Base-by-base conservation (phyloP, 2,329 filamentous ascomycete genomes). In the Exophiala oligosperma region DNA sequence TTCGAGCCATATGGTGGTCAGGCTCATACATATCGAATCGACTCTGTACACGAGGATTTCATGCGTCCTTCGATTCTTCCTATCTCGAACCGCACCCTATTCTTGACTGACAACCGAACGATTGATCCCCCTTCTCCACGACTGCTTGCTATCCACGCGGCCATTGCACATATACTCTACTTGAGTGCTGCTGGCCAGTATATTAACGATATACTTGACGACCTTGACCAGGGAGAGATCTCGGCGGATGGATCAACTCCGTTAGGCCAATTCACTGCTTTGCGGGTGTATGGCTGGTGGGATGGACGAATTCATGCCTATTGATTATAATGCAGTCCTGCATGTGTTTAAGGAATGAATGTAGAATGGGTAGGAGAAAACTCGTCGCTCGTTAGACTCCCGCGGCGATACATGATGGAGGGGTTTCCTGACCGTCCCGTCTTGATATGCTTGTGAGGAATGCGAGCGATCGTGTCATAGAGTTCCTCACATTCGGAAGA, bases 81-180 rank as follows among this genome's bases (percentile, higher is more conserved):
- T 23, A 59, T 69, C 44, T 62, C 9, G 32, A 35, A 61, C 40
- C 62, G 65, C 12, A 62, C 55, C 14, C 62, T 67, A 28, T 60
- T 48, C 40, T 63, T 72, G 21, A 72, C 60, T 48, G 52, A 61
- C 23, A 51, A 64, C 66, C 62, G 67, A 57, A 69, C 70, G n/a
- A 67, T 68, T 63, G 69, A 72, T 52, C 69, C 70, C 50, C 68
- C 69, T 56, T 67, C 66, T 41, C 49, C 60, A 54, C 59, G 61
- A 50, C 62, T 69, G 41, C 61, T 68, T 17, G 56, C 41, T 37
- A 56, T 71, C 38, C 68, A 70, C 56, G 26, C 54, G 54, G 63
- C 66, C 14, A 68, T 70, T 57, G 63, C 62, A 26, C 60, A 52
- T 57, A 70, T 71, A 49, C 57, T 71, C 26, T 60, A 68, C 26